Evolutionary conservation across 495 filamentous ascomycete genomes (phyloP).

Genomic region (Schizothecium vesticola): DNA sequence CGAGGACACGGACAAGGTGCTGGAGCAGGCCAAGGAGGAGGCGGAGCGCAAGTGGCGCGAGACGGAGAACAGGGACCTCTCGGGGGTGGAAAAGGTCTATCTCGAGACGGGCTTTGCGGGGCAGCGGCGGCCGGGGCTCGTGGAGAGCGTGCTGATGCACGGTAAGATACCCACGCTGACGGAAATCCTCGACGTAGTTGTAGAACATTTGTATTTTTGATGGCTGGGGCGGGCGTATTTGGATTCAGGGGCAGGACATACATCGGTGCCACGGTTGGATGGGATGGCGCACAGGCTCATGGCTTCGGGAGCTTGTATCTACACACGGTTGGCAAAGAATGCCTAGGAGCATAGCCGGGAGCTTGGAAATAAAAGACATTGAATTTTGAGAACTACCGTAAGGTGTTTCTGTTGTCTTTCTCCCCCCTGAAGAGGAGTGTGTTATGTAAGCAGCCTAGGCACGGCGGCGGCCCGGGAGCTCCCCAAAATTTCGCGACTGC

Average conservation of each 20-base stretch:
- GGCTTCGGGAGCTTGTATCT: neutral
- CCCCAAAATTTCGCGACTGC: neutral
- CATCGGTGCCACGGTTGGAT: neutral
- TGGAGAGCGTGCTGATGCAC: conserved; percentile 23
- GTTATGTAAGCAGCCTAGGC: conserved; percentile 10
- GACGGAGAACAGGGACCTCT: conserved; percentile 52
- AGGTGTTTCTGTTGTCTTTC: neutral
- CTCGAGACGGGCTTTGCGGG: conserved; percentile 38
- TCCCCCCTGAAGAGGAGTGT: neutral
- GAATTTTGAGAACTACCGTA: neutral
- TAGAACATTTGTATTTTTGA: conserved; percentile 39
- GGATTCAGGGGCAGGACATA: neutral
- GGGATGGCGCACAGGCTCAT: neutral
- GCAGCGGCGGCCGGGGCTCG: conserved; percentile 17
- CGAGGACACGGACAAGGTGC: conserved; percentile 77
- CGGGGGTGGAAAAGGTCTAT: conserved; percentile 43
- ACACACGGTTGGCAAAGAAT: neutral
- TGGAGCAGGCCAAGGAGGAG: conserved; percentile 66
- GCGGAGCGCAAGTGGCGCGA: conserved; percentile 80
- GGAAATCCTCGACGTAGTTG: conserved; percentile 41
- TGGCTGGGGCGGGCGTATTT: neutral
- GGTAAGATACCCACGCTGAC: conserved; percentile 37
- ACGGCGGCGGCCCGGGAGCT: neutral
- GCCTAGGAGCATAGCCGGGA: neutral
- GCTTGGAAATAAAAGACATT: neutral